Evolutionary conservation across 805 yeast genomes (phyloP).

Genomic region (Candida yuanshanica): DNA sequence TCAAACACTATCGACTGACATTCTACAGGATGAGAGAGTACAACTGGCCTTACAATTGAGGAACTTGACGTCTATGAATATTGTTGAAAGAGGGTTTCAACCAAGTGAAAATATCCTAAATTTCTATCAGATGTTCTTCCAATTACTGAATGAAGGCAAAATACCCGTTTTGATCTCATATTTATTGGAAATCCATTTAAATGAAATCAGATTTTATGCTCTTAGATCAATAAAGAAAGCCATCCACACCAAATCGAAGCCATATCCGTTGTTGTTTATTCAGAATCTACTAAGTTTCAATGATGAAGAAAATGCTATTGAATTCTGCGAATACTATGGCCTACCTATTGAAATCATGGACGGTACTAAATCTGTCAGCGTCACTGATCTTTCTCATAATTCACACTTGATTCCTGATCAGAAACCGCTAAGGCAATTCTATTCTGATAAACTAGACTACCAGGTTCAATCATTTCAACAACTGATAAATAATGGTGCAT

Average conservation of each 20-base stretch:
- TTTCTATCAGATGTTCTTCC: constrained; percentile 59
- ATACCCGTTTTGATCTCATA: constrained; percentile 70
- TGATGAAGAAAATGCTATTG: constrained; percentile 41
- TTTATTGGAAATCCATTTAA: constrained; percentile 71
- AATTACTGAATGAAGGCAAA: constrained; percentile 39
- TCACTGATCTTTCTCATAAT: constrained; percentile 35
- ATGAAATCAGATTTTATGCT: constrained; percentile 72
- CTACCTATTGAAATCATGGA: constrained; percentile 36
- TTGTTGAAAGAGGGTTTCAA: constrained; percentile 47
- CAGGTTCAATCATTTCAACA: constrained; percentile 28
- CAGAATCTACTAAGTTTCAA: constrained; percentile 61
- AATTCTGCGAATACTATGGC: constrained; percentile 61
- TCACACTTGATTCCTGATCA: constrained; percentile 32
- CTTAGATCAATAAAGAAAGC: constrained; percentile 60
- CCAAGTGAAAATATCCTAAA: constrained; percentile 54
- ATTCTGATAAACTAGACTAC: constrained; percentile 35
- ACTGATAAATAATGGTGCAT: constrained; percentile 26
- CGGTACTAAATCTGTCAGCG: constrained; percentile 33
- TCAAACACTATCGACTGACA: constrained; percentile 56
- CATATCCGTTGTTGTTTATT: constrained; percentile 47
- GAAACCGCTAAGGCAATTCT: constrained; percentile 42
- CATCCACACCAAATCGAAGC: constrained; percentile 65
- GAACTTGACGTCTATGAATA: constrained; percentile 54
- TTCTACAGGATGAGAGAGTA: constrained; percentile 50
- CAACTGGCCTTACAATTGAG: constrained; percentile 72